Conservation (phyloP, 352 stramenopile species). For the Globisporangium cederbergense region DNA sequence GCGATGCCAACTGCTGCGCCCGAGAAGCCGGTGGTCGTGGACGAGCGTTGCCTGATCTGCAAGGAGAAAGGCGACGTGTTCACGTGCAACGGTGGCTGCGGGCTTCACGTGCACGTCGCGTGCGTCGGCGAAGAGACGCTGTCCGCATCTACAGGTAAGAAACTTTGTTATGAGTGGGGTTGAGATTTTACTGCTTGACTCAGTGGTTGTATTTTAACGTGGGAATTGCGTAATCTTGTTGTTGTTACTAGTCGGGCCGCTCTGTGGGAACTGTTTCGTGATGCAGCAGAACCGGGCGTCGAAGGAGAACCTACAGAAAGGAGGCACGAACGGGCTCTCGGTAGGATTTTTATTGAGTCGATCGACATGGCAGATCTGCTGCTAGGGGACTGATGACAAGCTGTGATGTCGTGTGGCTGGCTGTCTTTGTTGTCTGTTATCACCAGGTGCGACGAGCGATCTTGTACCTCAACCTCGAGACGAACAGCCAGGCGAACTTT, state of each 20-base stretch:
- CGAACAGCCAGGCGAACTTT: conserved; percentile 56
- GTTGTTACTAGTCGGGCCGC: conserved; percentile 35
- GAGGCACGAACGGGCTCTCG: conserved; percentile 47
- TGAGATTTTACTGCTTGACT: background rate
- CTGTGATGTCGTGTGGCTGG: background rate
- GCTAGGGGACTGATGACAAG: background rate
- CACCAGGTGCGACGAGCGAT: conserved; percentile 65
- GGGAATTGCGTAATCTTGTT: background rate
- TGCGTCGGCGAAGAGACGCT: conserved; percentile 64
- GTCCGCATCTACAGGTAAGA: conserved; percentile 43
- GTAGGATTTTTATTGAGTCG: conserved; percentile 21
- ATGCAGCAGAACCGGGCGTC: conserved; percentile 65
- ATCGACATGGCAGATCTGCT: background rate
- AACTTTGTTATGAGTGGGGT: background rate
- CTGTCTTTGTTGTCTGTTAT: conserved; percentile 6
- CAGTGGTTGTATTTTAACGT: background rate
- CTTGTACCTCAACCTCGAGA: conserved; percentile 69
- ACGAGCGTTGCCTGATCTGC: conserved; percentile 49
- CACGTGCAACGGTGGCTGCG: conserved; percentile 57
- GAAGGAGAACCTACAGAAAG: conserved; percentile 70
- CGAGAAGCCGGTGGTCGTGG: conserved; percentile 1
- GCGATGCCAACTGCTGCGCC: background rate
- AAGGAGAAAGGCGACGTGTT: conserved; percentile 47
- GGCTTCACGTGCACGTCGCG: conserved; percentile 44
- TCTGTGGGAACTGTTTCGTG: conserved; percentile 73